Conservation (phyloP, 345 rosid species). For the Anastatica hierochuntica region DNA sequence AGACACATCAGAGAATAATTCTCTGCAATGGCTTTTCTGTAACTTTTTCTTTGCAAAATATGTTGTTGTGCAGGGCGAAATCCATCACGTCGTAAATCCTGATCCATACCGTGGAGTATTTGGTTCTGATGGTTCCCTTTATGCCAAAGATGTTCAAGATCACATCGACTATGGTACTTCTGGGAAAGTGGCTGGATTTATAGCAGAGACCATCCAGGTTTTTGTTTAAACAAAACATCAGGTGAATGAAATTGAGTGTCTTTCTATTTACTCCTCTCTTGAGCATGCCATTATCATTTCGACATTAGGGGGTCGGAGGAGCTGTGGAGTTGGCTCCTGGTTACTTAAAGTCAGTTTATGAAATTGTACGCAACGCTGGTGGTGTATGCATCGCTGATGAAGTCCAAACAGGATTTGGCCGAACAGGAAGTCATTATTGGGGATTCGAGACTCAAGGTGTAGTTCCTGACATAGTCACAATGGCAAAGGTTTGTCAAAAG, state of each 20-base stretch:
- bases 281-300: constrained; percentile 1
- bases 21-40: background rate
- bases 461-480: constrained; percentile 87
- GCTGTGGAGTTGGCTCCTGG: constrained; percentile 95
- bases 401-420: constrained; percentile 93
- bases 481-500: constrained; percentile 87
- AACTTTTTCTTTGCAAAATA: background rate
- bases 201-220: constrained; percentile 93
- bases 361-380: constrained; percentile 70
- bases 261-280: background rate
- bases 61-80: constrained; percentile 57
- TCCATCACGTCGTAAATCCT: constrained; percentile 85
- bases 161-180: constrained; percentile 85
- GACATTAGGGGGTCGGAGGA: constrained; percentile 83
- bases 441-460: constrained; percentile 92
- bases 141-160: constrained; percentile 85
- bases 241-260: too few relatives aligned
- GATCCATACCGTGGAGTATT: constrained; percentile 81
- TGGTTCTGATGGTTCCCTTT: constrained; percentile 70
- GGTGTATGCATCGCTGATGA: constrained; percentile 95
- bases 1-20: background rate
- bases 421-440: constrained; percentile 92
- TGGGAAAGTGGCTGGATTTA: constrained; percentile 88
- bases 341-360: constrained; percentile 70
- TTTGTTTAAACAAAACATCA: background rate